Percentiles rank a stretch among this genome's conserved stretches.
Evolutionary conservation across 306 rosid species (phyloP).

Genomic region (Cicer bijugum): DNA sequence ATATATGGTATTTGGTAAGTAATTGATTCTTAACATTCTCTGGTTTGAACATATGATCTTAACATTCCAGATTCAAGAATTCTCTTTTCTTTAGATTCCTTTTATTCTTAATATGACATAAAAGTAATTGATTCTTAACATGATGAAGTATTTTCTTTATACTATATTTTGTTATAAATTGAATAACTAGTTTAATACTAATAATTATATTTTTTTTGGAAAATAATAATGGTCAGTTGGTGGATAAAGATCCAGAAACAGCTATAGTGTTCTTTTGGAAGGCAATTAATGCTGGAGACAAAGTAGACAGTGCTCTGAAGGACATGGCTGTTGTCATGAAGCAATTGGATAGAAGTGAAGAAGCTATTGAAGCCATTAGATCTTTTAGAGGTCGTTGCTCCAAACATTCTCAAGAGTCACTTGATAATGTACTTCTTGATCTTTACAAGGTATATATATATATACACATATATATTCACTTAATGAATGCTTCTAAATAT

Average conservation of each 20-base stretch:
- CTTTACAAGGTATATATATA: slow-evolving; percentile 70
- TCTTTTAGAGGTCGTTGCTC: slow-evolving; percentile 71
- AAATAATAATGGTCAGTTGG: slow-evolving; percentile 51
- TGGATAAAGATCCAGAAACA: slow-evolving; percentile 78
- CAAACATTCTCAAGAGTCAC: slow-evolving; percentile 85
- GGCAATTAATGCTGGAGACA: slow-evolving; percentile 89
- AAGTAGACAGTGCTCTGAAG: slow-evolving; percentile 84
- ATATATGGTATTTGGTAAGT: not conserved
- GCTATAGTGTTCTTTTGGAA: slow-evolving; percentile 79
- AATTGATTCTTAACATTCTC: too few relatives aligned
- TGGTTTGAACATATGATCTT: not conserved
- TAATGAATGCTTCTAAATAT: not conserved
- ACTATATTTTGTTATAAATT: too few relatives aligned
- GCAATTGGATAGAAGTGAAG: slow-evolving; percentile 80
- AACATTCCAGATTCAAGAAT: slow-evolving; percentile 3
- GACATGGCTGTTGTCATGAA: slow-evolving; percentile 98
- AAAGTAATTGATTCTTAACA: too few relatives aligned
- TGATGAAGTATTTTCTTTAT: too few relatives aligned
- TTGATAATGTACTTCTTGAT: slow-evolving; percentile 88
- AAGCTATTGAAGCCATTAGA: slow-evolving; percentile 89
- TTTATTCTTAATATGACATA: not conserved
- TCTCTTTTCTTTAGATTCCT: not conserved
- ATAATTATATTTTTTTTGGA: too few relatives aligned
- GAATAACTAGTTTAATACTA: too few relatives aligned
- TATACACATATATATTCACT: not conserved